Conservation (phyloP, 1,284 basidiomycete genomes). For the Taiwanofungus camphoratus region DNA sequence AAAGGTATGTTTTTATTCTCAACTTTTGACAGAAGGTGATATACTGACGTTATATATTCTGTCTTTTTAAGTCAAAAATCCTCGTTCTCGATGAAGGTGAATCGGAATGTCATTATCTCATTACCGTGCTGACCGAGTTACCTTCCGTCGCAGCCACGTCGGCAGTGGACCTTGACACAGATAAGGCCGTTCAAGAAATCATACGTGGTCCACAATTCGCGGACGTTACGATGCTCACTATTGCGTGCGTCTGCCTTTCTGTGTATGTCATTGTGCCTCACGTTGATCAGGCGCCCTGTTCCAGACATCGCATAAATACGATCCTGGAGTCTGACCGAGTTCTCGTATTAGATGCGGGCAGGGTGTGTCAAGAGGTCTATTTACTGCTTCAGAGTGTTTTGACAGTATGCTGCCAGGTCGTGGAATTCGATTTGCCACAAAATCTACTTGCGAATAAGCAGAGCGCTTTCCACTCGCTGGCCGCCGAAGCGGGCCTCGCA, state of each 20-base stretch:
- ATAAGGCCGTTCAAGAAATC: conserved; percentile 79
- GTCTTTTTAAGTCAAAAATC: conserved; percentile 58
- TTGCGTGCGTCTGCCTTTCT: conserved; percentile 49
- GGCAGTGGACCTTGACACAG: conserved; percentile 88
- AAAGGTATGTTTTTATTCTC: conserved; percentile 36
- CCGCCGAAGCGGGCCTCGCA: conserved; percentile 49
- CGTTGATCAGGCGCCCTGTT: conserved; percentile 7
- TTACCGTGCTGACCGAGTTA: neutral
- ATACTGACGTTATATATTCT: conserved; percentile 2
- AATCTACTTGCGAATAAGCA: conserved; percentile 52
- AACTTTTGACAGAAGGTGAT: neutral
- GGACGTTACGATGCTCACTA: conserved; percentile 77
- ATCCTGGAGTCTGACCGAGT: conserved; percentile 86
- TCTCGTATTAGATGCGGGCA: conserved; percentile 78
- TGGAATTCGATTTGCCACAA: conserved; percentile 71
- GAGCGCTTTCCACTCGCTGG: conserved; percentile 51
- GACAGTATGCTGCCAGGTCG: conserved; percentile 33
- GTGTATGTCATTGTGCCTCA: conserved; percentile 3
- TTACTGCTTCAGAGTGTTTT: neutral
- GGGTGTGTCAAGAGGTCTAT: conserved; percentile 33
- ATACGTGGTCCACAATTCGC: conserved; percentile 67
- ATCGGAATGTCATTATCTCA: conserved; percentile 7
- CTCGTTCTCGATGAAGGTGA: conserved; percentile 86
- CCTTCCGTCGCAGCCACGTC: conserved; percentile 50
- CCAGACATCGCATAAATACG: conserved; percentile 85